These are phyloP conservation scores for Leonotis leonurus DNA, from an alignment of 257 asterid genomes.

Conservation along the genomic window DNA sequence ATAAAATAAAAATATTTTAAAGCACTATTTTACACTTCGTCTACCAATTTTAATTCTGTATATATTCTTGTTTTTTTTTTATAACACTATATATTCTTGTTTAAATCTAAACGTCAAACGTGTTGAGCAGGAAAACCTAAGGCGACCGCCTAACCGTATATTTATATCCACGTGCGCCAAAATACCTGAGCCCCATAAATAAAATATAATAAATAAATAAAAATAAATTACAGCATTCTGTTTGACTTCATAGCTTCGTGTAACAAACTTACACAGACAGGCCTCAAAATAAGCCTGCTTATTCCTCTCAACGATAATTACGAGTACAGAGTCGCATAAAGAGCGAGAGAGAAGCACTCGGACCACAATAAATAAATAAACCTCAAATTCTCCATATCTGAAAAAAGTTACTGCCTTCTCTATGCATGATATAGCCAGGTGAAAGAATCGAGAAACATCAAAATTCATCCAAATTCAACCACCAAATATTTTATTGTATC, in stretches of 20 bases:
- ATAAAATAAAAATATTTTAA: too few species aligned
- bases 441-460: slow-evolving; percentile 34
- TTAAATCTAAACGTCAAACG: too few species aligned
- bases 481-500: slow-evolving; percentile 23
- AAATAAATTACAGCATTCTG: slow-evolving; percentile 21
- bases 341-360: slow-evolving; percentile 19
- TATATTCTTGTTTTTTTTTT: too few species aligned
- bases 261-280: slow-evolving; percentile 19
- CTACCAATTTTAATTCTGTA: too few species aligned
- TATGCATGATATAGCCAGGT: slow-evolving; percentile 27
- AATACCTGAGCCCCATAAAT: slow-evolving; percentile 27
- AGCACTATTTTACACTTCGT: too few species aligned
- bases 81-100: too few species aligned
- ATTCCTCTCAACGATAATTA: slow-evolving; percentile 30
- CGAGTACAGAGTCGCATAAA: not conserved
- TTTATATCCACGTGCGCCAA: too few species aligned
- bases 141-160: too few species aligned
- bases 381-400: not conserved
- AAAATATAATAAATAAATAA: slow-evolving; percentile 18
- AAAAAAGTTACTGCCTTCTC: slow-evolving; percentile 26
- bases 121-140: too few species aligned
- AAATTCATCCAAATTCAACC: slow-evolving; percentile 22
- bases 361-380: not conserved
- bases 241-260: not conserved
- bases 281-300: slow-evolving; percentile 37